Evolutionary conservation across 495 filamentous ascomycete genomes (phyloP), one percentile per base, ranked within the genome.

Genomic region (Apiosordaria backusii): DNA sequence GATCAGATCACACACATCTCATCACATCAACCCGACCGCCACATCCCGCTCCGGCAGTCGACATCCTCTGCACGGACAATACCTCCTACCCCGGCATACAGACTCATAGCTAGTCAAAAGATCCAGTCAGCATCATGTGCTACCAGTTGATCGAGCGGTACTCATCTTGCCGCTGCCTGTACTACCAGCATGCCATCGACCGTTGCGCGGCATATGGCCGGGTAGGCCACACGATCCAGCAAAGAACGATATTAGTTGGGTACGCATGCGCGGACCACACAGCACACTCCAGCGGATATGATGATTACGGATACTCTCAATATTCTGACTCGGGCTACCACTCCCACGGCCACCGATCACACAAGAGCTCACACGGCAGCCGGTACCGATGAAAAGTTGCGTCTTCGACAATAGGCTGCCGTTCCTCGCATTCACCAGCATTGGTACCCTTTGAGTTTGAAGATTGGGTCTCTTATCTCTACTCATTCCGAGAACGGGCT

Each of bases 151-250:
- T 90, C 67, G 90, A 93, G 75, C 87, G 88, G 45, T 95, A 90
- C 81, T 87, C 92, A 15, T 91, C 88, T 63, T 96, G 92, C 86
- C 82, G 87, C 65, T 96, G 92, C 77, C 80, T 91, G 72, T 95
- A 95, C 83, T 90, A 91, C 83, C 83, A 87, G 67, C 92, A 96
- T 75, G 86, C 88, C 54, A 80, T 94, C 66, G 92, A 96, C 71
- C 87, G 89, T 61, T 96, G 92, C 73, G 77, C 85, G 29, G 81
- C 86, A 16, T 90, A 90, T 71, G 88, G 88, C 45, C 86, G 88
- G 65, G 83, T 85, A 57, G 88, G 88, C 61, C 92, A 96, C 72
- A 65, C 68, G 25, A 82, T 92, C 62, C 86, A 92, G 68, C 88
- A 90, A 75, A 87, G 88, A 71, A 90, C 87, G n/a, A 87, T 96